Percentiles rank a stretch among this genome's conserved stretches.
Conservation (phyloP, 2,329 filamentous ascomycete species). For the Penicillium fuscoglaucum region DNA sequence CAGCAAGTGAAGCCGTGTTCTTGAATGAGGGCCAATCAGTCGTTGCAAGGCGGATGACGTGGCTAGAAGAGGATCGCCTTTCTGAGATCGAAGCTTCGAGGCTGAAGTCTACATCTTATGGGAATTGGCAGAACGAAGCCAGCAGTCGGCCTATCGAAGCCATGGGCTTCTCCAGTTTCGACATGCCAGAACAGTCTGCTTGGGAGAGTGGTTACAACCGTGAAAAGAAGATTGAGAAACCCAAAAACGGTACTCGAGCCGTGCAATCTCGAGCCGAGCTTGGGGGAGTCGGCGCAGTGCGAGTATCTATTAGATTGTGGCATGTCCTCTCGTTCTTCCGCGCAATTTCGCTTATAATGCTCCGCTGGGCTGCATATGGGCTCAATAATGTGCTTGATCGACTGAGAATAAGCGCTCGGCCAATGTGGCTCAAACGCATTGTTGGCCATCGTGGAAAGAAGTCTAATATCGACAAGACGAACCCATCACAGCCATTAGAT, state of each 20-base stretch:
- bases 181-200: constrained; percentile 32
- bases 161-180: constrained; percentile 37
- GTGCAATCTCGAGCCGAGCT: constrained; percentile 38
- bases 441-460: constrained; percentile 32
- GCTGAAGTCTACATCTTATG: constrained; percentile 25
- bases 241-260: constrained; percentile 35
- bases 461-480: constrained; percentile 13
- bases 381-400: constrained; percentile 56
- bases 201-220: constrained; percentile 51
- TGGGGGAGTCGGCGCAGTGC: constrained; percentile 74
- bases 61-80: constrained; percentile 85
- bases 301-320: constrained; percentile 75
- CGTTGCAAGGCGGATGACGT: constrained; percentile 73
- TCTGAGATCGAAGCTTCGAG: constrained; percentile 66
- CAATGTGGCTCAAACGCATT: constrained; percentile 59
- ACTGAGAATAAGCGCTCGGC: constrained; percentile 62
- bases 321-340: constrained; percentile 71
- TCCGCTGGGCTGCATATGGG: constrained; percentile 59
- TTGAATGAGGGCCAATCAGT: constrained; percentile 83
- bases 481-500: constrained; percentile 40
- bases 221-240: constrained; percentile 48
- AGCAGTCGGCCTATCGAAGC: constrained; percentile 31
- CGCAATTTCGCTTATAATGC: constrained; percentile 67
- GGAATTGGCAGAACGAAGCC: constrained; percentile 17
- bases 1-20: constrained; percentile 94